Base-by-base conservation (phyloP, 495 filamentous ascomycete genomes). In the Penicillium atrosanguineum region DNA sequence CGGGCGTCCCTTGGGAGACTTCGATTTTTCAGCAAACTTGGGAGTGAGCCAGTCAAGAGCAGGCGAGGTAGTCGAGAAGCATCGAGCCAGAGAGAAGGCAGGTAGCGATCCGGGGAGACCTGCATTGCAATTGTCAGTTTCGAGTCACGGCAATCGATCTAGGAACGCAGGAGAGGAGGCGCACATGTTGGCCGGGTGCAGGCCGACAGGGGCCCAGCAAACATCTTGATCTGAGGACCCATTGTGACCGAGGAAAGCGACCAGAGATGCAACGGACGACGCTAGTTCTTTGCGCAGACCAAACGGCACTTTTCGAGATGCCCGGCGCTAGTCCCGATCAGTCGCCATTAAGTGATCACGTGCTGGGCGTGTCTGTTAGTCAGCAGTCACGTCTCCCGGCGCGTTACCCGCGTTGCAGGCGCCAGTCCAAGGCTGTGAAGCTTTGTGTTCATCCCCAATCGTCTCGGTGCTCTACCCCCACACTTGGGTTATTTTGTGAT, bases 1-100 rank as follows among this genome's bases (percentile, higher is more conserved):
- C 40, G 88, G 84, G 2, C 90, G 85, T 29, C 94, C 95, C 75
- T 97, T 97, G 64, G 88, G 87, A 59, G 93, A 92, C 70, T 94
- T 94, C 45, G 83, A 82, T 59, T 76, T 87, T 55, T 91, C 87
- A 57, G 82, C 75, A 53, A 83, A 71, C 68, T 84, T 88, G 9
- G 92, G 91, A 29, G 85, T 79, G 18, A 97, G 87, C 91, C 91
- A 97, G 61, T 84, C 87, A 29, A 75, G 72, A 53, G 68, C 72
- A 8, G 72, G 65, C 1, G 87, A 74, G 26, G 89, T 89, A 43
- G 86, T 86, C 46, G 89, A 88, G 74, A 96, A 96, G 63, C 80
- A 68, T 65, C 88, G 80, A 39, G 71, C 70, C 41, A 73, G 51
- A 29, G 72, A 65, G 48, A 71, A 59, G 50, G 64, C 55, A 28